These are phyloP conservation scores for Teratosphaeriaceae sp. DNA, from an alignment of 2,329 filamentous ascomycete genomes.

Conservation along the genomic window DNA sequence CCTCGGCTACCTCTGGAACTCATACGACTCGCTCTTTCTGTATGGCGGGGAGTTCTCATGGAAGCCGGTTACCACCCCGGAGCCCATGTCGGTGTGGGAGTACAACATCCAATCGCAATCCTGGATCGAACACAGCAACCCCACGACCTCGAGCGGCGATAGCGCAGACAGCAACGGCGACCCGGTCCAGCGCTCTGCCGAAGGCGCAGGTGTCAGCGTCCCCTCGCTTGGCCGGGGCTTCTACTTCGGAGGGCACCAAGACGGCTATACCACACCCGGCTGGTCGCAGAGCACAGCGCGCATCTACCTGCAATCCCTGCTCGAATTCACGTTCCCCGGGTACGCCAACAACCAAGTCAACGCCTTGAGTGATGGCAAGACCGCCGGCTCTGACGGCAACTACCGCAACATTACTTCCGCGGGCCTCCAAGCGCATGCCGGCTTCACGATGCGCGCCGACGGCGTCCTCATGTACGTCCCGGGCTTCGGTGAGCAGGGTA, in stretches of 20 bases:
- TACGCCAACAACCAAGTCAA: conserved; percentile 58
- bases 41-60: conserved; percentile 72
- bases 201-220: conserved; percentile 66
- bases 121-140: conserved; percentile 59
- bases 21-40: conserved; percentile 61
- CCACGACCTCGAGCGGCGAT: conserved; percentile 56
- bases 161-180: conserved; percentile 51
- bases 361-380: conserved; percentile 45
- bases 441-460: conserved; percentile 68
- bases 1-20: conserved; percentile 70
- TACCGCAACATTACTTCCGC: conserved; percentile 71
- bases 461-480: conserved; percentile 69
- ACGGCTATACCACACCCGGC: conserved; percentile 55
- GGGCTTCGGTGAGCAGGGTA: conserved; percentile 66
- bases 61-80: conserved; percentile 50
- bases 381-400: conserved; percentile 54
- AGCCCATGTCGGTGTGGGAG: conserved; percentile 59
- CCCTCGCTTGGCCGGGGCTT: conserved; percentile 64
- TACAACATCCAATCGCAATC: conserved; percentile 54
- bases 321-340: conserved; percentile 71
- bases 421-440: conserved; percentile 57
- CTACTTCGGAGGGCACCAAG: conserved; percentile 74
- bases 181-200: conserved; percentile 61
- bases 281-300: conserved; percentile 61
- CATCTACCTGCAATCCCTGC: conserved; percentile 65